Percentiles rank a stretch among this genome's conserved stretches.
These are phyloP conservation scores for Calocybe gangraenosa DNA, from an alignment of 768 basidiomycete species.

Conservation along the genomic window DNA sequence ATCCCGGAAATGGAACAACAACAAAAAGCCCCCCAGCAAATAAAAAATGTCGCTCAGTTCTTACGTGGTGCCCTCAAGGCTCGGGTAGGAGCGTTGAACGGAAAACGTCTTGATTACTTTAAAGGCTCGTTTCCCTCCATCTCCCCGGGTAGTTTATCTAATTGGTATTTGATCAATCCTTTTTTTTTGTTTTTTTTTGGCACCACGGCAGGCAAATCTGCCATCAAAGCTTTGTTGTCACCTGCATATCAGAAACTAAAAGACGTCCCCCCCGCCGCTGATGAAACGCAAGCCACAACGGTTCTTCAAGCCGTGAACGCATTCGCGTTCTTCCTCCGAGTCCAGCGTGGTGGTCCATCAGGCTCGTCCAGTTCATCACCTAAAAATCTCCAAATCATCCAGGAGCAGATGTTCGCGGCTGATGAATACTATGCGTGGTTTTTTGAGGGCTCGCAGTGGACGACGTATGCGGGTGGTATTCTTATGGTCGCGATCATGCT, in stretches of 20 bases:
- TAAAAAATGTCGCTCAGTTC: conserved; percentile 82
- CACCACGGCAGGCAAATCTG: conserved; percentile 70
- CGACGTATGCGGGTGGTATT: conserved; percentile 84
- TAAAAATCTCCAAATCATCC: conserved; percentile 75
- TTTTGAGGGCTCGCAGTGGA: conserved; percentile 91
- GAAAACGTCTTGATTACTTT: conserved; percentile 96
- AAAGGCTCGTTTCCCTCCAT: too few species aligned
- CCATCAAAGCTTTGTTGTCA: conserved; percentile 86
- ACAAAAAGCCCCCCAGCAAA: conserved; percentile 71
- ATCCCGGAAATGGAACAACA: conserved; percentile 59
- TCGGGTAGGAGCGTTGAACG: conserved; percentile 85
- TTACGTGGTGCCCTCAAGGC: conserved; percentile 87
- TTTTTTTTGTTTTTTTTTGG: too few species aligned
- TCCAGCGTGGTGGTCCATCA: conserved; percentile 69
- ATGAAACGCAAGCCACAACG: conserved; percentile 69
- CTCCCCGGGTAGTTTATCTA: too few species aligned
- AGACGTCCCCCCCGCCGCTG: conserved; percentile 67
- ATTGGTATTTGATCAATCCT: too few species aligned
- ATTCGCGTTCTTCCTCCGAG: conserved; percentile 89
- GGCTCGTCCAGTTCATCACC: conserved; percentile 70
- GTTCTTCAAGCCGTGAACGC: conserved; percentile 71
- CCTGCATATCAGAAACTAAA: conserved; percentile 91
- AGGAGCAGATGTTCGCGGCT: conserved; percentile 72
- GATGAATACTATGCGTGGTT: conserved; percentile 96
- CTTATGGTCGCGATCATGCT: conserved; percentile 93